Evolutionary conservation across 805 yeast species (phyloP).

Genomic region (Yarrowia hollandica): DNA sequence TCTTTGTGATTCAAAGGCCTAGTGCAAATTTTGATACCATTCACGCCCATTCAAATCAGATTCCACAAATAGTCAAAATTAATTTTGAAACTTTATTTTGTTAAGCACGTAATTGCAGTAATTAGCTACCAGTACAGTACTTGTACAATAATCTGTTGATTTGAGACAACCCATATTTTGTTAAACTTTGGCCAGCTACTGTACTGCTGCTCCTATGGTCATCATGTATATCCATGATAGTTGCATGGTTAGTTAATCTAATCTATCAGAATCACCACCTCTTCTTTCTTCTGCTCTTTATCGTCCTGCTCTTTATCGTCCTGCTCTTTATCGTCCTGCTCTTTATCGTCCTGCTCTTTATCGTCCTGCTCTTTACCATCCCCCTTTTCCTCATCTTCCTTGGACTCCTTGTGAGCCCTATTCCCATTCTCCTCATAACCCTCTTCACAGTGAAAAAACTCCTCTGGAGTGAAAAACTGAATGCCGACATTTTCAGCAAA

Average conservation of each 20-base stretch:
- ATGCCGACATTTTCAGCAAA: slow-evolving; percentile 66
- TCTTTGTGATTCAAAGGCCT: too few species aligned
- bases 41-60: too few species aligned
- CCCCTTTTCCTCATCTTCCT: background rate
- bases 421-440: background rate
- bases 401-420: background rate
- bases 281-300: background rate
- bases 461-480: slow-evolving; percentile 70
- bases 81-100: too few species aligned
- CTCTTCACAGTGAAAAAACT: slow-evolving; percentile 46
- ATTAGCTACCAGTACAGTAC: too few species aligned
- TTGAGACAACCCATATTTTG: too few species aligned
- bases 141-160: too few species aligned
- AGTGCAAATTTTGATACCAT: too few species aligned
- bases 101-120: too few species aligned
- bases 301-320: background rate
- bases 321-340: background rate
- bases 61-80: too few species aligned
- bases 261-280: background rate
- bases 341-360: background rate
- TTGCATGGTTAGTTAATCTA: background rate
- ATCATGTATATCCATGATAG: background rate
- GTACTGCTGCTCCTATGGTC: too few species aligned
- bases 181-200: too few species aligned
- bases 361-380: background rate